Base-by-base conservation (phyloP, 2,329 filamentous ascomycete species). In the Neofusicoccum sp. region DNA sequence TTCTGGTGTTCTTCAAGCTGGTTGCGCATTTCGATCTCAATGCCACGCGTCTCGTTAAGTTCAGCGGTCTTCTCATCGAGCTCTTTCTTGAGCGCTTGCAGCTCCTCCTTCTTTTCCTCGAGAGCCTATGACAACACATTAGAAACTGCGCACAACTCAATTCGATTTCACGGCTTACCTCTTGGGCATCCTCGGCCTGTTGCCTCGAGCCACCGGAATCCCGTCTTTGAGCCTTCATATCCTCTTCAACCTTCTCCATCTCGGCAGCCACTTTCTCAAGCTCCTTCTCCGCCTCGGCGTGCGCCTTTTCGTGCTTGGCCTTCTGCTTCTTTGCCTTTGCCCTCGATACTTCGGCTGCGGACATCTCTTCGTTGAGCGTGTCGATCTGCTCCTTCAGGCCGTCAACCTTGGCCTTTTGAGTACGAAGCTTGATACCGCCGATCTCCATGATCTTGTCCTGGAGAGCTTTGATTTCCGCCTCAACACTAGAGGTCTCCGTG, bases 371-470 rank as follows among this genome's bases (percentile, higher is more conserved):
- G 57, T 86, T 88, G 63, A 96, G 83, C 11, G 87, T 85, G 49
- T 88, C 81, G 60, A 98, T 92, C 71, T 96, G 88, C 68, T 92
- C 89, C 73, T 96, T 96, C 65, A 96, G 80, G 6, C 87, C 84
- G 71, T 98, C 93, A 34, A 99, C 92, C 79, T 90, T 96, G 63
- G 91, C 87, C 68, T 95, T 93, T 73, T 99, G 93, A 16, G 88
- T 85, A 60, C 95, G 88, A 16, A 99, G 86, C 76, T 91, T 92
- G 69, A 98, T 92, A 76, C 95, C 95, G 70, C 95, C 95, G 64
- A 96, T 89, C 75, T 97, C 89, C 95, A 99, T 98, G 70, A 99
- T 99, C 80, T 93, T 96, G 82, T 95, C 89, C 72, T 99, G 93
- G 1, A 99, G 81, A 20, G 83, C 83, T 76, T 96, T 93, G 76